phyloP scores from a whole-genome alignment of 768 basidiomycete species.

The Suillus placidus region DNA sequence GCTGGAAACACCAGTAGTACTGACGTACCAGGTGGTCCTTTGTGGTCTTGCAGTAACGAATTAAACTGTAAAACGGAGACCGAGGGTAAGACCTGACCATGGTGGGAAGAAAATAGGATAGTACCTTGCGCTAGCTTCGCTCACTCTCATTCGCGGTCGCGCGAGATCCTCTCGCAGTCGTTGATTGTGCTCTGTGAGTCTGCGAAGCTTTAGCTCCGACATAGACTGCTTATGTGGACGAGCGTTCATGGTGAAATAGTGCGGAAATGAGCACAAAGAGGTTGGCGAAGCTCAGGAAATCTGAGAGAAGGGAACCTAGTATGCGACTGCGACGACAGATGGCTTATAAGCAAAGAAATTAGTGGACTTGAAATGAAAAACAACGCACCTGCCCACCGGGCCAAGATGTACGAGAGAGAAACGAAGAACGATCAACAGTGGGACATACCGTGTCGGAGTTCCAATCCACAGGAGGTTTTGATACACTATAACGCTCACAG shows the following conservation, averaged over 20 bases:
- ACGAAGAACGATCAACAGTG: conserved; percentile 9
- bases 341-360: conserved; percentile 16
- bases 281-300: conserved; percentile 4
- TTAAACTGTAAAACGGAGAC: conserved; percentile 57
- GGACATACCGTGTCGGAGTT: conserved; percentile 10
- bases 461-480: neutral
- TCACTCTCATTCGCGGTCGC: conserved; percentile 86
- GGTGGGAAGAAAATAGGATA: conserved; percentile 26
- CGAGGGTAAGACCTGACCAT: conserved; percentile 3
- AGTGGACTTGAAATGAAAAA: conserved; percentile 17
- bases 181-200: conserved; percentile 93
- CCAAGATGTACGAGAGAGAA: conserved; percentile 11
- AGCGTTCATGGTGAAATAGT: conserved; percentile 56
- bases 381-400: conserved; percentile 16
- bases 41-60: conserved; percentile 92
- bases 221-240: conserved; percentile 92
- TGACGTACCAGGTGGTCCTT: conserved; percentile 84
- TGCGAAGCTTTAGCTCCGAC: conserved; percentile 95
- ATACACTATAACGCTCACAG: neutral
- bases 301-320: conserved; percentile 1
- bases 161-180: conserved; percentile 87
- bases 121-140: conserved; percentile 87
- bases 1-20: neutral
- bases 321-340: neutral
- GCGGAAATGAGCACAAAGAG: conserved; percentile 4